Evolutionary conservation across 2,329 filamentous ascomycete species (phyloP).

Genomic region (Beauveria caledonica): DNA sequence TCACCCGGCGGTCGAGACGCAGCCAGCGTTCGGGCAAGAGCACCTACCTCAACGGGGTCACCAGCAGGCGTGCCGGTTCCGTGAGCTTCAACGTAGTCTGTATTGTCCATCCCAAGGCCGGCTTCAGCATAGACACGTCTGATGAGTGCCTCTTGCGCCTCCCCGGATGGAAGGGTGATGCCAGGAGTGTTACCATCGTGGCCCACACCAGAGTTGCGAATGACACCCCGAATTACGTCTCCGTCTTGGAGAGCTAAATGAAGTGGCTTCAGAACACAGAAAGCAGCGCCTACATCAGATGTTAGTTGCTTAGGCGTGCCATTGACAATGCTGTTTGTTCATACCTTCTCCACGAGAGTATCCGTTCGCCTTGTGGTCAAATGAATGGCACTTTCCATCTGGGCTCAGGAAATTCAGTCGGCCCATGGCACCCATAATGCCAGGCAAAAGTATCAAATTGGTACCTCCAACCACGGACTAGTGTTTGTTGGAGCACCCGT

Average conservation of each 20-base stretch:
- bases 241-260: conserved; percentile 32
- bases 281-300: too few relatives aligned
- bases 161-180: conserved; percentile 33
- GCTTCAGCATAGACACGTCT: conserved; percentile 18
- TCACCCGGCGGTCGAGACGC: not conserved
- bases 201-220: conserved; percentile 27
- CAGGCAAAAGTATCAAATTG: conserved; percentile 18
- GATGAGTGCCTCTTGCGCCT: conserved; percentile 23
- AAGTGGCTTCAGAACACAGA: too few relatives aligned
- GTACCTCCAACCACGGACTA: conserved; percentile 18
- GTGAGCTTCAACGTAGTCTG: conserved; percentile 31
- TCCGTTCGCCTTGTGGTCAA: conserved; percentile 34
- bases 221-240: conserved; percentile 22
- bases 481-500: not conserved
- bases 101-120: conserved; percentile 17
- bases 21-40: conserved; percentile 26
- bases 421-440: not conserved
- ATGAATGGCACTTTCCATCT: conserved; percentile 13
- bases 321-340: too few relatives aligned
- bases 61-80: conserved; percentile 37
- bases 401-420: not conserved
- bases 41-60: conserved; percentile 32
- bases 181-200: conserved; percentile 34
- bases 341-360: conserved; percentile 42
- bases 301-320: too few relatives aligned